phyloP scores from a whole-genome alignment of 2,329 filamentous ascomycete genomes.

The Parafenestella ontariensis region DNA sequence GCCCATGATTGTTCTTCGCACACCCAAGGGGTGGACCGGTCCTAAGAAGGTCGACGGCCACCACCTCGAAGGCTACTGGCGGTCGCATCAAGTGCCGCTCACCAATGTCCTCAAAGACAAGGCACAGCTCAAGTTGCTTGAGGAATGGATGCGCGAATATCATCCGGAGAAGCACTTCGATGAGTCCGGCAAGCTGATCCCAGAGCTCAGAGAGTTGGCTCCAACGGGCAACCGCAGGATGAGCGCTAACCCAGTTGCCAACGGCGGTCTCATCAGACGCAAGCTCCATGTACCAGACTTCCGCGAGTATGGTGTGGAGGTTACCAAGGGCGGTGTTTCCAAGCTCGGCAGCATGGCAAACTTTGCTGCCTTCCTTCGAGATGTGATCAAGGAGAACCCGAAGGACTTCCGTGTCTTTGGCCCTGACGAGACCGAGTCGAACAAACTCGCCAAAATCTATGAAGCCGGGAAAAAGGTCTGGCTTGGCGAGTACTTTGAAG shows the following conservation, averaged over 20 bases:
- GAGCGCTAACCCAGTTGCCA: conserved; percentile 78
- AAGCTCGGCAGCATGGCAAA: conserved; percentile 71
- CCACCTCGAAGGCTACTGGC: conserved; percentile 80
- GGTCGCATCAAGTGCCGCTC: conserved; percentile 79
- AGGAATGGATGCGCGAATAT: conserved; percentile 80
- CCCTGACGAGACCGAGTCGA: conserved; percentile 82
- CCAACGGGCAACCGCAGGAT: conserved; percentile 72
- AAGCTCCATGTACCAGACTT: conserved; percentile 75
- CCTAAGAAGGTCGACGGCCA: conserved; percentile 71
- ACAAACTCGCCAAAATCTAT: conserved; percentile 77
- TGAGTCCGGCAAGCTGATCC: conserved; percentile 67
- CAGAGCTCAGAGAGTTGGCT: conserved; percentile 69
- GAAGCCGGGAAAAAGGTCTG: conserved; percentile 79
- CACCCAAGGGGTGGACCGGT: conserved; percentile 81
- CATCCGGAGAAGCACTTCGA: conserved; percentile 75
- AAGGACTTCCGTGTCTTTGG: conserved; percentile 78
- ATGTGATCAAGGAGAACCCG: conserved; percentile 70
- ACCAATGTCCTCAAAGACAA: conserved; percentile 71
- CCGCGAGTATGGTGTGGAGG: conserved; percentile 68
- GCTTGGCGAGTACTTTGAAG: conserved; percentile 79
- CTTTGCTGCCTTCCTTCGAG: conserved; percentile 71
- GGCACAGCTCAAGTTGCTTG: conserved; percentile 70
- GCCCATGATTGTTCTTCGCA: conserved; percentile 81
- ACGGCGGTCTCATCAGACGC: conserved; percentile 72
- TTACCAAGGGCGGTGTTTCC: conserved; percentile 66